Conservation (phyloP, 495 filamentous ascomycete species). For the Aspergillus sclerotioniger region DNA sequence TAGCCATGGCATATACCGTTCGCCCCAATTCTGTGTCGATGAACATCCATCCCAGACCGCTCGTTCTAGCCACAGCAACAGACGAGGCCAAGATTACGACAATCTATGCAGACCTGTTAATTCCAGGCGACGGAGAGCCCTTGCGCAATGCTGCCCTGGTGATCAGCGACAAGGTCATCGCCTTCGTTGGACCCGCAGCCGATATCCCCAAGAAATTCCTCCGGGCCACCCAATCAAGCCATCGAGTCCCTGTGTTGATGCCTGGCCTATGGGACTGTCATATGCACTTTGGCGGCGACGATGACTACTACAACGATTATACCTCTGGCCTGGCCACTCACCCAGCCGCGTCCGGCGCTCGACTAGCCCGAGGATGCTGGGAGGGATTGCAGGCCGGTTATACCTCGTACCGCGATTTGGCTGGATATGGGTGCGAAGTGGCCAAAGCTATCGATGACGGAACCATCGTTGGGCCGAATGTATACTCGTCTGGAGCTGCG, state of each 20-base stretch:
- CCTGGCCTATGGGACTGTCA: conserved; percentile 1
- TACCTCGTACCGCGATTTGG: conserved; percentile 6
- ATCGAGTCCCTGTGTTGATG: not conserved
- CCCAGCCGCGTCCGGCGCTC: not conserved
- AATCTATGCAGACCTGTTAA: not conserved
- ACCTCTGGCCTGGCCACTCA: not conserved
- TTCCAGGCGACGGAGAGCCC: not conserved
- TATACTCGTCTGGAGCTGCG: not conserved
- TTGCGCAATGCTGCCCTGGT: not conserved
- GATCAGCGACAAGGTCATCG: not conserved
- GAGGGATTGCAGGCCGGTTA: not conserved
- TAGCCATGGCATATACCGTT: not conserved
- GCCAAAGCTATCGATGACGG: not conserved
- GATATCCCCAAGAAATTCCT: conserved; percentile 1
- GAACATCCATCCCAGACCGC: not conserved
- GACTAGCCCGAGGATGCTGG: conserved; percentile 2
- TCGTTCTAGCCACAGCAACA: not conserved
- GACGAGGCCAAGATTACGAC: not conserved
- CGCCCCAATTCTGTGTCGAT: not conserved
- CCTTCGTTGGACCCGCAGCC: not conserved
- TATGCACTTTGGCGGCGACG: not conserved
- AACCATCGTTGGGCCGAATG: not conserved
- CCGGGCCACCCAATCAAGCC: not conserved
- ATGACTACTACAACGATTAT: conserved; percentile 1
- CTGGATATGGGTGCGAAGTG: not conserved